Evolutionary conservation across 345 rosid species (phyloP).

Genomic region (Xanthoceras sorbifolium): DNA sequence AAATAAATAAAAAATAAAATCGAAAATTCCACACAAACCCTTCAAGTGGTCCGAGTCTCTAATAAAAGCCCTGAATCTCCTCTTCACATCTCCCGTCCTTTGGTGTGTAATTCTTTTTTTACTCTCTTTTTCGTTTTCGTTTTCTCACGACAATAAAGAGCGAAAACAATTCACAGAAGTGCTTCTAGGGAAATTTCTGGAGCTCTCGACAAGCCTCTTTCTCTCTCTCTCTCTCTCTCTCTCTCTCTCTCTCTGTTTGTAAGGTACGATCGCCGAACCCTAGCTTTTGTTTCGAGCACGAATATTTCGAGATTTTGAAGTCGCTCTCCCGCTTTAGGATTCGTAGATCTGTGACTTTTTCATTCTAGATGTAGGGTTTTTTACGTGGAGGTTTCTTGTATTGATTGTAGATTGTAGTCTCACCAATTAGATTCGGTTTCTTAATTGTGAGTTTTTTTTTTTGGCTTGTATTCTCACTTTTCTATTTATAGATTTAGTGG

Average conservation of each 20-base stretch:
- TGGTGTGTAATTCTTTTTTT: not conserved
- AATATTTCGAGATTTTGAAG: not conserved
- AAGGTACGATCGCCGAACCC: constrained; percentile 35
- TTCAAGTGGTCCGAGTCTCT: constrained; percentile 4
- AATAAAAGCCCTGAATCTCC: constrained; percentile 6
- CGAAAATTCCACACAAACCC: constrained; percentile 39
- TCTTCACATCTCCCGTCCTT: not conserved
- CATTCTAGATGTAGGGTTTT: constrained; percentile 17
- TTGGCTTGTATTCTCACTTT: not conserved
- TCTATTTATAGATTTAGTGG: not conserved
- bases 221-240: not conserved
- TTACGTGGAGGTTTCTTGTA: not conserved
- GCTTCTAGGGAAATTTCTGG: constrained; percentile 23
- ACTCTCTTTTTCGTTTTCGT: not conserved
- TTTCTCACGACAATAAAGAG: constrained; percentile 7
- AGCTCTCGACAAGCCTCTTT: constrained; percentile 5
- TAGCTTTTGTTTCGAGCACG: not conserved
- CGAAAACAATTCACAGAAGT: not conserved
- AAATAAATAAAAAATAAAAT: not conserved
- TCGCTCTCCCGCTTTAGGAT: not conserved
- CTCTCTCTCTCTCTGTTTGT: not conserved
- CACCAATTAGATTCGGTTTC: constrained; percentile 12
- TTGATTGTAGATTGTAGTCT: not conserved
- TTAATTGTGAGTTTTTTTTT: not conserved
- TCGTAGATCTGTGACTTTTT: constrained; percentile 33